phyloP scores from a whole-genome alignment of 495 filamentous ascomycete species.

The Chaetomium cochliodes region DNA sequence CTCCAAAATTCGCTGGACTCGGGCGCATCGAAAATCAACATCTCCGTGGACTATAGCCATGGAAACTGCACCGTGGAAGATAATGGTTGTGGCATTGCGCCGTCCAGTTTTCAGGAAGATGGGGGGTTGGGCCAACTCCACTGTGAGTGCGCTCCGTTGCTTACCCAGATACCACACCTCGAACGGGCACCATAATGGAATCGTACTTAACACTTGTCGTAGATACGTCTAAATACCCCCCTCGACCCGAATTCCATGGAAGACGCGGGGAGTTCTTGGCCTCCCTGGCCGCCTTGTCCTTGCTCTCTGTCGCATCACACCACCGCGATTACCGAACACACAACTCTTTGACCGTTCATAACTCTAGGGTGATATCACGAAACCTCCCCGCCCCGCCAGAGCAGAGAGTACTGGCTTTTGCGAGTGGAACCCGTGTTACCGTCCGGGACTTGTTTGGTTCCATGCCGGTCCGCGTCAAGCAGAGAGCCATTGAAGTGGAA shows the following conservation, averaged over 20 bases:
- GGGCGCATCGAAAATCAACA: slow-evolving; percentile 63
- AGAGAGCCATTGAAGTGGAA: slow-evolving; percentile 62
- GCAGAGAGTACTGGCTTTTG: slow-evolving; percentile 54
- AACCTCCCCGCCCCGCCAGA: slow-evolving; percentile 62
- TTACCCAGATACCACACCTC: too few relatives aligned
- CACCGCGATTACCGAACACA: slow-evolving; percentile 61
- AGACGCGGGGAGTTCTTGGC: slow-evolving; percentile 72
- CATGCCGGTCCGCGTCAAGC: slow-evolving; percentile 95
- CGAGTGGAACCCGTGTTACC: slow-evolving; percentile 74
- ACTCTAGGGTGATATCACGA: slow-evolving; percentile 65
- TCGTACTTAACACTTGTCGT: slow-evolving; percentile 27
- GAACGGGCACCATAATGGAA: background rate
- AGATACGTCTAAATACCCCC: slow-evolving; percentile 77
- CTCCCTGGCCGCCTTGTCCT: slow-evolving; percentile 71
- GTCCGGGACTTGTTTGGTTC: slow-evolving; percentile 90
- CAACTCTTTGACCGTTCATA: slow-evolving; percentile 70
- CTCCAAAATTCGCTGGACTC: slow-evolving; percentile 87
- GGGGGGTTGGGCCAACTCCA: slow-evolving; percentile 76
- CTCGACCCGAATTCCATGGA: slow-evolving; percentile 56
- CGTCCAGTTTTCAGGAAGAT: slow-evolving; percentile 63
- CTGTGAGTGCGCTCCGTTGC: slow-evolving; percentile 49
- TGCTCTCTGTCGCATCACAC: slow-evolving; percentile 77
- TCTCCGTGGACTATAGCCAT: slow-evolving; percentile 71
- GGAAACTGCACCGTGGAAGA: slow-evolving; percentile 86
- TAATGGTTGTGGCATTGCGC: slow-evolving; percentile 76